These are phyloP conservation scores for Torrubiella hemipterigena DNA, from an alignment of 2,329 filamentous ascomycete genomes.

Conservation along the genomic window DNA sequence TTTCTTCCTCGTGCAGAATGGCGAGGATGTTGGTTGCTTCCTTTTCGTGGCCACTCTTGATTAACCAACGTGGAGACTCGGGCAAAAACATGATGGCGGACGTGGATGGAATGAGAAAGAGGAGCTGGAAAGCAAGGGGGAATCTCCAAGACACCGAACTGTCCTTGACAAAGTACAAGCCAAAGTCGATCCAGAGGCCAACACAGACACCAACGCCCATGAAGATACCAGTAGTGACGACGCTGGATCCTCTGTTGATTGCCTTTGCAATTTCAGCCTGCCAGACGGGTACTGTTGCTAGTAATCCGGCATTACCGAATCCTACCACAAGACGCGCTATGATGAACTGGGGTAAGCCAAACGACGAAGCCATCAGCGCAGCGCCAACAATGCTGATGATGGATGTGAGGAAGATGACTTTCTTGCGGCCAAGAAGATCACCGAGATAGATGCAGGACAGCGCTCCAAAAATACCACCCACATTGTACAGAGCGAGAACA, in stretches of 20 bases:
- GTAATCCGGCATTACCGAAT: conserved; percentile 38
- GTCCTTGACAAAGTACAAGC: conserved; percentile 18
- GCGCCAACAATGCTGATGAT: conserved; percentile 39
- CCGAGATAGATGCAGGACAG: conserved; percentile 29
- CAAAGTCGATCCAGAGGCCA: conserved; percentile 32
- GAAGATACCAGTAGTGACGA: conserved; percentile 38
- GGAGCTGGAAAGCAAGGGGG: conserved; percentile 31
- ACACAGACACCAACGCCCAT: conserved; percentile 29
- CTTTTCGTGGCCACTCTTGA: conserved; percentile 18
- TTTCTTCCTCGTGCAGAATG: conserved; percentile 2
- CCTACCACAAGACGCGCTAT: conserved; percentile 39
- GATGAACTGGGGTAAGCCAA: conserved; percentile 20
- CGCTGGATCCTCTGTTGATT: conserved; percentile 32
- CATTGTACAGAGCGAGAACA: conserved; percentile 38
- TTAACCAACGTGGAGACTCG: conserved; percentile 24
- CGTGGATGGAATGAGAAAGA: conserved; percentile 31
- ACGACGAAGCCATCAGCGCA: conserved; percentile 39
- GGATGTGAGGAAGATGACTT: conserved; percentile 41
- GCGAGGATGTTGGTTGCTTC: conserved; percentile 39
- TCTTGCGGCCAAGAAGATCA: conserved; percentile 45
- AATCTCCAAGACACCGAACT: conserved; percentile 30
- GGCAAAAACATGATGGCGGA: conserved; percentile 27
- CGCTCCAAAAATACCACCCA: conserved; percentile 45
- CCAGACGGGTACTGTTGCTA: conserved; percentile 41
- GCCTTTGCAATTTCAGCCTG: conserved; percentile 38